phyloP scores from a whole-genome alignment of 2,329 filamentous ascomycete genomes.

The Cercospora zeae-maydis region DNA sequence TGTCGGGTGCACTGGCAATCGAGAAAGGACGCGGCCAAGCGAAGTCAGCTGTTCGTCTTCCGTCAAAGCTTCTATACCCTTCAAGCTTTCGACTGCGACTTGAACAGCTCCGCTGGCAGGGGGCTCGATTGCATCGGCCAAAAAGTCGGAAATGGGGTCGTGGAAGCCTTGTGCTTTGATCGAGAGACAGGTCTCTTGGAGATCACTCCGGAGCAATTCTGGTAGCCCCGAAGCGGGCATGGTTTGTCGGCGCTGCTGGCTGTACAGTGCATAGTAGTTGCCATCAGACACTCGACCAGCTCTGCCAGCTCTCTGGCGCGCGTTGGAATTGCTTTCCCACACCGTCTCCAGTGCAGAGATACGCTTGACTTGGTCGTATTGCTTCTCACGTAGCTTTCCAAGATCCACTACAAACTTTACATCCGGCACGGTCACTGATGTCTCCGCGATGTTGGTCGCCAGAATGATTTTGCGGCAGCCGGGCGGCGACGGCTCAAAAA shows the following conservation, averaged over 20 bases:
- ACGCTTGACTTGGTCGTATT: conserved; percentile 41
- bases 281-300: conserved; percentile 50
- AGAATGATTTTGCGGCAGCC: conserved; percentile 50
- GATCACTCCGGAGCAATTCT: conserved; percentile 44
- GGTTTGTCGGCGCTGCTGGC: conserved; percentile 36
- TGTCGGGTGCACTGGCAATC: conserved; percentile 42
- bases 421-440: conserved; percentile 51
- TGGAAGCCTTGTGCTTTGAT: conserved; percentile 42
- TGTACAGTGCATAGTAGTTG: conserved; percentile 50
- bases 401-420: conserved; percentile 51
- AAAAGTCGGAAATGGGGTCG: conserved; percentile 41
- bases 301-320: conserved; percentile 49
- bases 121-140: conserved; percentile 47
- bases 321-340: conserved; percentile 49
- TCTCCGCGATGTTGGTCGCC: conserved; percentile 52
- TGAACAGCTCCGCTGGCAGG: conserved; percentile 40
- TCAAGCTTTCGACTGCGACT: conserved; percentile 40
- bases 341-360: conserved; percentile 41
- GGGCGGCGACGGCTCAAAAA: conserved; percentile 41
- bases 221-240: conserved; percentile 38
- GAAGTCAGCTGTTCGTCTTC: conserved; percentile 44
- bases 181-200: conserved; percentile 46
- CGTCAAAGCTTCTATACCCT: conserved; percentile 44
- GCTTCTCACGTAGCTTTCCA: conserved; percentile 42
- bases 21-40: conserved; percentile 45